Evolutionary conservation across 2,329 filamentous ascomycete species (phyloP), one percentile per base, ranked within the genome.

Genomic region (Didymosphaeria variabile): DNA sequence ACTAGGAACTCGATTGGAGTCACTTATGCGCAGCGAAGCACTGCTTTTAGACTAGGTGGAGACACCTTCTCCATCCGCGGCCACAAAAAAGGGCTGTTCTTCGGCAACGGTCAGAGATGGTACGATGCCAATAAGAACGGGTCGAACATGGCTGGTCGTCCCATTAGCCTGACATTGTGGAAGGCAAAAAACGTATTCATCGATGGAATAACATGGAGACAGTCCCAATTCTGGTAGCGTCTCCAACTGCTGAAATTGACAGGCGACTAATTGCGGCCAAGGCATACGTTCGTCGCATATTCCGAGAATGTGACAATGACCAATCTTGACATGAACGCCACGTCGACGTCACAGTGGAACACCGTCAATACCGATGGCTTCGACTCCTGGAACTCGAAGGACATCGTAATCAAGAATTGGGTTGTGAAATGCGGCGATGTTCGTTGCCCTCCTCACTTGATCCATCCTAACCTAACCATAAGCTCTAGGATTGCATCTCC

Each of bases 401-500:
- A 82, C 52, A 75, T 85, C 29, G 69, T 73, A 3, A 79, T 84
- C 38, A 66, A 67, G 52, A 85, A 85, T 62, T 84, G 82, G 79
- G 80, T 79, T 4, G 69, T 73, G 12, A 72, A 65, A 17, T 19
- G 81, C 80, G 67, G 72, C 54, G 61, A 74, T 53, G 69, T 72
- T 62, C 57, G 67, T 42, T 7, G 9, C 19, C 34, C 21, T n/a
- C n/a, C 46, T 52, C 17, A 15, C 23, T 31, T 29, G 17, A 31
- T 13, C 29, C 31, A 82, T 26, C 19, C 40, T 40, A 7, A 59
- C 81, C 15, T 19, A 8, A 40, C 38, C 1, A 19, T 42, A 6
- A 26, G 29, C 17, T 4, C n/a, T 84, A 88, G 60, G 86, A 88
- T 71, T 88, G 86, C 71, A 87, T 88, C 76, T 86, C 84, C 1